Conservation (phyloP, 2,329 filamentous ascomycete species). For the Orbilia ellipsospora region DNA sequence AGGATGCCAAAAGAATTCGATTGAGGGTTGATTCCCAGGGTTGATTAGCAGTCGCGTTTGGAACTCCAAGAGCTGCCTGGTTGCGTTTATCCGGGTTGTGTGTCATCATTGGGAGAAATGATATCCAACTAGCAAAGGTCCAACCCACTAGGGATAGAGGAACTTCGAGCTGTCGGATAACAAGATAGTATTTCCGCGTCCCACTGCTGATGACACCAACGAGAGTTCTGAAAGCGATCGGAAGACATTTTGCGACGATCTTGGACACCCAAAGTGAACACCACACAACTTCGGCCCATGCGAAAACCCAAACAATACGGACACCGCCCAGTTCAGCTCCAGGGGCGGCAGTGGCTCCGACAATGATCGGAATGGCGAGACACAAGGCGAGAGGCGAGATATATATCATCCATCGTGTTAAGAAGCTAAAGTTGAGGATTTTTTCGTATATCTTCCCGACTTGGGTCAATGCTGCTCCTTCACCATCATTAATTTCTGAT, state of each 20-base stretch:
- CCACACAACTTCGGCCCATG: slow-evolving; percentile 74
- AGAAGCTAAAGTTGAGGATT: slow-evolving; percentile 72
- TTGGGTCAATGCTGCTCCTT: slow-evolving; percentile 71
- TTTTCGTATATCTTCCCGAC: slow-evolving; percentile 75
- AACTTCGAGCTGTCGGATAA: slow-evolving; percentile 73
- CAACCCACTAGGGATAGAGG: slow-evolving; percentile 76
- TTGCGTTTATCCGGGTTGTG: slow-evolving; percentile 56
- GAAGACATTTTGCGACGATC: slow-evolving; percentile 71
- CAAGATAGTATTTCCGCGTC: slow-evolving; percentile 75
- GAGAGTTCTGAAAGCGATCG: slow-evolving; percentile 74
- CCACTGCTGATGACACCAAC: slow-evolving; percentile 76
- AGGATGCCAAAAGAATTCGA: slow-evolving; percentile 73
- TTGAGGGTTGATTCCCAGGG: slow-evolving; percentile 67
- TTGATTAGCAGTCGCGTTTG: slow-evolving; percentile 53
- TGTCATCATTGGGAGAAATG: slow-evolving; percentile 66
- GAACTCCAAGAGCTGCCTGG: slow-evolving; percentile 19
- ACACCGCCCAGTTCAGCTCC: slow-evolving; percentile 60
- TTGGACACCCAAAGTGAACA: slow-evolving; percentile 75
- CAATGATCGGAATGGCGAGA: slow-evolving; percentile 72
- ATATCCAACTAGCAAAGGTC: slow-evolving; percentile 72
- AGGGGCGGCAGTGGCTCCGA: slow-evolving; percentile 62
- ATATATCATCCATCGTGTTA: slow-evolving; percentile 76
- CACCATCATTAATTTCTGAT: slow-evolving; percentile 61
- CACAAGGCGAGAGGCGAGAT: slow-evolving; percentile 72
- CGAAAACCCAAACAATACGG: slow-evolving; percentile 71